Evolutionary conservation across 306 rosid species (phyloP), one percentile per base, ranked within the genome.

Genomic region (Trichosanthes cucumerina): DNA sequence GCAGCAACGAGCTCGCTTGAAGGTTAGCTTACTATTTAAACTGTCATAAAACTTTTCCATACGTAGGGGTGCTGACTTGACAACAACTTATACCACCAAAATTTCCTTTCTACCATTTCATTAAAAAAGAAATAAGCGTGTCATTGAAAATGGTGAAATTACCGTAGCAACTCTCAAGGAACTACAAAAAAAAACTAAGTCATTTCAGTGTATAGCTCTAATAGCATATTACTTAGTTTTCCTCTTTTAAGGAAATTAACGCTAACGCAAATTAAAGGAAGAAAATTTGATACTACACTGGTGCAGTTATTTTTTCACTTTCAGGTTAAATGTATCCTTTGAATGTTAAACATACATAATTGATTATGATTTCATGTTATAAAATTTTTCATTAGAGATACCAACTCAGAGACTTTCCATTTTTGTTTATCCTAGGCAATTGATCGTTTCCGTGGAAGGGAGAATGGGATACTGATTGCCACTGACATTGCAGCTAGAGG

Each of bases 401-500:
- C 71, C 11, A 21, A 10, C 18, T 12, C 75, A 13, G 44, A 14
- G 23, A 73, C 77, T 63, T 9, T 14, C 78, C 18, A 14, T 79
- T 62, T 69, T 50, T 80, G 63, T 85, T 77, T 46, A 43, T 54
- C 78, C 80, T 84, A 95, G 99, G 97, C 96, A 80, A 84, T 92
- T 10, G 98, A 92, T 78, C 96, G 88, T 26, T 92, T 94, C 87
- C 91, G 94, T 56, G 96, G 81, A 83, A 71, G 79, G 82, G 95
- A 89, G 79, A 89, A 88, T 79, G 93, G 89, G 75, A 87, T 87
- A 83, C 98, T 94, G 79, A 83, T 95, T 84, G 99, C 97, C 70
- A 95, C 97, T 38, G 99, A 92, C 81, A 91, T 91, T 66, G 97
- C 96, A 72, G 99, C 99, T 12, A 89, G 99, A 82, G 97, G 97